Percentiles rank a stretch among this genome's conserved stretches.
phyloP scores from a whole-genome alignment of 1,284 basidiomycete species.

The Ceratobasidium sp. region DNA sequence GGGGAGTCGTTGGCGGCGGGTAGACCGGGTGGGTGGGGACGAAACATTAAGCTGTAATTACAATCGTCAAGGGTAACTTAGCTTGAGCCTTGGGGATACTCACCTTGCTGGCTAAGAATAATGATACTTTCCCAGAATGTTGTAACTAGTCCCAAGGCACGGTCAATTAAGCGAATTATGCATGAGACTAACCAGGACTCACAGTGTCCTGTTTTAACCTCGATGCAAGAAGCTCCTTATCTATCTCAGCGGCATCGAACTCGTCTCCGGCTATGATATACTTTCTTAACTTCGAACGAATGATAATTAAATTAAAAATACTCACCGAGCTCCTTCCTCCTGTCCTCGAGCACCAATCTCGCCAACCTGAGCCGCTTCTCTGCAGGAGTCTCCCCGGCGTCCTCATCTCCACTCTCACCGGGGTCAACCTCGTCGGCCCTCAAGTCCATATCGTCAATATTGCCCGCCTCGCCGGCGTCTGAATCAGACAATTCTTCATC shows the following conservation, averaged over 20 bases:
- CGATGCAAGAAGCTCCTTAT: slow-evolving; percentile 91
- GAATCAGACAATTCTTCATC: slow-evolving; percentile 84
- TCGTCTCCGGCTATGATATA: slow-evolving; percentile 76
- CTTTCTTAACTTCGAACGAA: slow-evolving; percentile 29
- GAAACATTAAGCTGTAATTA: slow-evolving; percentile 28
- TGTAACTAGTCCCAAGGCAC: slow-evolving; percentile 62
- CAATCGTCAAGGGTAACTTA: neutral
- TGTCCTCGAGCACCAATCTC: slow-evolving; percentile 88
- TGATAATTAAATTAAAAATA: slow-evolving; percentile 43
- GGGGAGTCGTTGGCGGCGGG: slow-evolving; percentile 79
- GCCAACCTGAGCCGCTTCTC: slow-evolving; percentile 93
- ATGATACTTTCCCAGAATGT: slow-evolving; percentile 86
- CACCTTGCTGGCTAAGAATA: slow-evolving; percentile 81
- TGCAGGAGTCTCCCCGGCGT: slow-evolving; percentile 91
- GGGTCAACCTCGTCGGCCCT: slow-evolving; percentile 70
- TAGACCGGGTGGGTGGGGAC: slow-evolving; percentile 62
- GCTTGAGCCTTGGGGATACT: slow-evolving; percentile 51
- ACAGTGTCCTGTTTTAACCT: slow-evolving; percentile 90
- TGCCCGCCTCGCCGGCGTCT: slow-evolving; percentile 61
- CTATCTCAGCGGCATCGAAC: slow-evolving; percentile 93
- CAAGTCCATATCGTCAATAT: slow-evolving; percentile 84
- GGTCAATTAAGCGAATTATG: slow-evolving; percentile 2
- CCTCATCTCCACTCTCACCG: slow-evolving; percentile 78
- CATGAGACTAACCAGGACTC: slow-evolving; percentile 52
- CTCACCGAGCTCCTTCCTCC: slow-evolving; percentile 83